Evolutionary conservation across 1,284 basidiomycete genomes (phyloP), one percentile per base, ranked within the genome.

Genomic region (Fomitopsis schrenkii): DNA sequence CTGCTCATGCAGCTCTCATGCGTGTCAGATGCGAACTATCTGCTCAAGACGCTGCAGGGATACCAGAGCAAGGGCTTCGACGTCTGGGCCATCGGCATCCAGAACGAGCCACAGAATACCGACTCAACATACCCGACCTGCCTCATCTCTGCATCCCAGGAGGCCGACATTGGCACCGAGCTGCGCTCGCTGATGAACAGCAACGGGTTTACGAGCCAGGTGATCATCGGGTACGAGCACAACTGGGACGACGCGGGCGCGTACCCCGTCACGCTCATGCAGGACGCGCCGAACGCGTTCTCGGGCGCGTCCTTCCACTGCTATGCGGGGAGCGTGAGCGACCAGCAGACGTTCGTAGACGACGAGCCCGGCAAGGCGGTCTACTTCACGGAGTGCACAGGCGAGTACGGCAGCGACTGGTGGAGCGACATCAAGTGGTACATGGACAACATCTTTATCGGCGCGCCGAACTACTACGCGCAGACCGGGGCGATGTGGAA

Each of bases 381-480:
- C 9, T 81, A 79, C 72, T 77, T 83, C 64, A 82, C 82, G 3
- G 83, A 84, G 61, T 83, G 83, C 66, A 72, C 80, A 9, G 82
- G 83, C n/a, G 70, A 67, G 5, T 70, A 79, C 54, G 80, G 80
- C 30, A 82, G 81, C n/a, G 88, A 91, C 70, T 91, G 88, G 88
- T 92, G 89, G 88, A 77, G 74, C 60, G 87, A 91, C 65, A 86
- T 90, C 72, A 90, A 90, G 86, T 90, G 87, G 88, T 87, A 88
- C 67, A 86, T 90, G 80, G 82, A 89, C 63, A 88, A 89, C 64
- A 75, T 91, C 40, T 80, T 78, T 64, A 76, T 78, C 53, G 83
- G 82, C 22, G 72, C 80, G 12, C 65, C 80, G 12, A 71, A 75
- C 60, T 78, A 84, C 62, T 79, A 79, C 53, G 72, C 84, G 7